These are phyloP conservation scores for Populus alba DNA, from an alignment of 345 rosid genomes.

Conservation along the genomic window DNA sequence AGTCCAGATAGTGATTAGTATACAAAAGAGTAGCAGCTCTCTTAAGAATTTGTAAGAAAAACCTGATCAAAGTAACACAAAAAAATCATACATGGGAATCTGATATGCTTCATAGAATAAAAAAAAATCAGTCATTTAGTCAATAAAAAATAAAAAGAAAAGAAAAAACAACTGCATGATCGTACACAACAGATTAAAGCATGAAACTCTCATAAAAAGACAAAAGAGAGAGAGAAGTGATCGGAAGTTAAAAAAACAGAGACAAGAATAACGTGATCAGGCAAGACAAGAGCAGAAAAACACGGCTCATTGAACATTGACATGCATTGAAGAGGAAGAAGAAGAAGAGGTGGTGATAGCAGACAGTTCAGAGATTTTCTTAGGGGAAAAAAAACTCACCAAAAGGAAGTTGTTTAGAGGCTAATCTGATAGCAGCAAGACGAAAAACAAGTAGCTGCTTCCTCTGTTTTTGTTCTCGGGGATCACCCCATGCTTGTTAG, in stretches of 20 bases:
- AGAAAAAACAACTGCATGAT: neutral
- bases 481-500: conserved; percentile 42
- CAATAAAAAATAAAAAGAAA: neutral
- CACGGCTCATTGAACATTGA: neutral
- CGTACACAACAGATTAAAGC: neutral
- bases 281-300: neutral
- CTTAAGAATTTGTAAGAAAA: conserved; percentile 14
- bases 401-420: neutral
- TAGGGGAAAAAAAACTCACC: conserved; percentile 16
- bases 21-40: neutral
- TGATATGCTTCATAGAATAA: neutral
- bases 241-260: neutral
- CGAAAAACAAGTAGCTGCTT: conserved; percentile 12
- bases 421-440: neutral
- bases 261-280: neutral
- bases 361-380: neutral
- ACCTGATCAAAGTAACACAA: conserved; percentile 24
- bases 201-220: neutral
- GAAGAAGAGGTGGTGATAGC: too few species aligned
- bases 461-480: neutral
- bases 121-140: neutral
- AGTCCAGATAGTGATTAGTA: neutral
- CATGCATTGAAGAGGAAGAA: neutral
- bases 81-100: neutral
- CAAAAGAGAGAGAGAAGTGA: neutral